Evolutionary conservation across 129 eudicot genomes (phyloP), one percentile per base, ranked within the genome.

Genomic region (Solidago caesia): DNA sequence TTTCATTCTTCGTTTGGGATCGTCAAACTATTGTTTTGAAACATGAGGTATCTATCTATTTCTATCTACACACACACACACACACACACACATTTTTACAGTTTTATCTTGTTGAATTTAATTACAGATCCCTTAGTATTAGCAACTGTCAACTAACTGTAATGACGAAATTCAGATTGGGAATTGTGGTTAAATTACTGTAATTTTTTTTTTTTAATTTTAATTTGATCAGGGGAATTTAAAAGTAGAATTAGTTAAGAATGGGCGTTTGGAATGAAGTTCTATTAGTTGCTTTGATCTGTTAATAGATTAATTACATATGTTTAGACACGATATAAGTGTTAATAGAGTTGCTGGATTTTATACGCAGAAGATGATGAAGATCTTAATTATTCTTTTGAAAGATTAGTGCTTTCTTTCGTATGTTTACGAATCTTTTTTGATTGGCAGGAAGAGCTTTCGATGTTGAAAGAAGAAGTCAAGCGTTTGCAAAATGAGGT

Each of bases 11-110:
- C 67, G 77, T 95, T 4, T 95, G 97, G 96, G 99, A 95, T 85
- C 99, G 99, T 4, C 97, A 91, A 46, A 95, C 96, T 52, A 87
- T 95, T 29, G 84, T 89, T 9, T 82, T 86, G 6, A 97, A 95
- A 63, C 96, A 95, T 71, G 86, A 95, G 99, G 99, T 95, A 60
- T 39, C 21, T 67, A 1, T 44, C 1, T 3, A 44, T 67, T 1
- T 44, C 1, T 3, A 44, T 67, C 2, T 45, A 29, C 29, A 58
- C 61, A n/a, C 3, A 21, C 21, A 21, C 21, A 21, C 21, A 21
- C 21, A 21, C 21, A 21, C 39, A 33, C 39, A 33, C 39, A 33
- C 2, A n/a, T 29, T 29, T 33, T 56, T 56, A 56, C 21, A 62
- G 4, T 29, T 62, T 1, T 33, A 8, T 3, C 4, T 1, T 1